Evolutionary conservation across 164 flowering plant genomes (phyloP).

Genomic region (Umbellularia californica): DNA sequence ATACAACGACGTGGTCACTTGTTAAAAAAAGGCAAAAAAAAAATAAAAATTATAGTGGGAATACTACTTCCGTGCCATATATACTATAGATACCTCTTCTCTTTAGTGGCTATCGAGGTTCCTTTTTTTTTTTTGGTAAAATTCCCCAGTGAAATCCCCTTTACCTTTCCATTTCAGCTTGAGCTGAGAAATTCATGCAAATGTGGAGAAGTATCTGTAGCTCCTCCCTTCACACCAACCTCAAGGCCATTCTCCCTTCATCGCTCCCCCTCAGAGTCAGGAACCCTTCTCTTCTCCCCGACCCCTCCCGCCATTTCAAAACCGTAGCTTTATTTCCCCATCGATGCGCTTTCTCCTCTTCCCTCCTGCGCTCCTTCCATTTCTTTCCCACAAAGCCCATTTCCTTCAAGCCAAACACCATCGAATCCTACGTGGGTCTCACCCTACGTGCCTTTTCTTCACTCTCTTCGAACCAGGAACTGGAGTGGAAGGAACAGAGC

Average conservation of each 20-base stretch:
- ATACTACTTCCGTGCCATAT: too few species aligned
- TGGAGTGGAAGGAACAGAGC: conserved; percentile 8
- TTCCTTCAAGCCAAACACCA: neutral
- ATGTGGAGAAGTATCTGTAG: neutral
- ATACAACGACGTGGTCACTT: too few species aligned
- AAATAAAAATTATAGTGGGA: too few species aligned
- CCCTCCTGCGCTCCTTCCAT: neutral
- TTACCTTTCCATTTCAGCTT: too few species aligned
- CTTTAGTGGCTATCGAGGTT: too few species aligned
- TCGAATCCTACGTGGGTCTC: neutral
- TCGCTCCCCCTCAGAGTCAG: neutral
- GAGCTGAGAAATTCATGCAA: neutral
- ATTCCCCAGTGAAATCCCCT: too few species aligned
- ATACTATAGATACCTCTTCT: too few species aligned
- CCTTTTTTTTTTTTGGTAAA: too few species aligned
- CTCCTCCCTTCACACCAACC: neutral
- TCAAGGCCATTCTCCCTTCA: neutral
- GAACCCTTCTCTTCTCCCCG: neutral
- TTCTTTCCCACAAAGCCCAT: neutral
- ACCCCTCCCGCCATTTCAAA: neutral
- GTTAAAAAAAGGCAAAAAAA: too few species aligned
- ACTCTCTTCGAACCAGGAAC: neutral
- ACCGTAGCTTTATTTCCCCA: neutral
- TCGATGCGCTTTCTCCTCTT: neutral
- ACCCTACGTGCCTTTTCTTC: neutral